Conservation (phyloP, 352 stramenopile genomes). For the Pythium aristosporum region DNA sequence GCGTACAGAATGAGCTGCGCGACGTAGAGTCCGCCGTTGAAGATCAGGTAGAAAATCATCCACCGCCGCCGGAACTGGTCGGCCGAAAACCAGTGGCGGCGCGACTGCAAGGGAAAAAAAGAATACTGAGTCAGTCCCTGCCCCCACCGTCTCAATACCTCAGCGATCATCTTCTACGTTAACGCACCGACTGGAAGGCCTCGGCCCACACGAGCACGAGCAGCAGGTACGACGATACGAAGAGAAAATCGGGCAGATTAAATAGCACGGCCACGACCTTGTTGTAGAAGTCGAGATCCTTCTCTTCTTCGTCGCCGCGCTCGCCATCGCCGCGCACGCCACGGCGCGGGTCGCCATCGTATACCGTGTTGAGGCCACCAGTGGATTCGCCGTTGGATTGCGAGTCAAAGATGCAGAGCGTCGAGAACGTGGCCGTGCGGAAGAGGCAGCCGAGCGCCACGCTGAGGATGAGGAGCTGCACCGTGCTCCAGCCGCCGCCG, state of each 20-base stretch:
- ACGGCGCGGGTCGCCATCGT: constrained; percentile 9
- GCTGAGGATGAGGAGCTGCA: constrained; percentile 81
- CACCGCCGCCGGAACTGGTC: constrained; percentile 80
- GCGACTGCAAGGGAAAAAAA: constrained; percentile 42
- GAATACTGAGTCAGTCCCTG: neutral
- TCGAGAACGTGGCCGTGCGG: constrained; percentile 83
- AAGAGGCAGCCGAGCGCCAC: constrained; percentile 86
- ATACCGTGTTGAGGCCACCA: neutral
- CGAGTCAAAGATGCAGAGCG: constrained; percentile 86
- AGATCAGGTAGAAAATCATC: constrained; percentile 93
- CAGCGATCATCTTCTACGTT: neutral
- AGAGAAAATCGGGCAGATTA: constrained; percentile 91
- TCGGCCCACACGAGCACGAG: constrained; percentile 91
- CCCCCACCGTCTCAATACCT: neutral
- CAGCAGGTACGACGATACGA: constrained; percentile 89
- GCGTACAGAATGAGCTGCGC: constrained; percentile 88
- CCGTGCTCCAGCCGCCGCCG: constrained; percentile 65
- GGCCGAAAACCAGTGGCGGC: constrained; percentile 89
- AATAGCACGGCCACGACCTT: constrained; percentile 90
- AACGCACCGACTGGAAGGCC: constrained; percentile 81
- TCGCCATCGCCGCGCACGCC: neutral
- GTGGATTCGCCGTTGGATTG: constrained; percentile 40
- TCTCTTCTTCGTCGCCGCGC: constrained; percentile 29
- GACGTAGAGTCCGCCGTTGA: constrained; percentile 89
- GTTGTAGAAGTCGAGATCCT: constrained; percentile 88